Evolutionary conservation across 2,329 filamentous ascomycete genomes (phyloP).

Genomic region (Magnaporthales sp.): DNA sequence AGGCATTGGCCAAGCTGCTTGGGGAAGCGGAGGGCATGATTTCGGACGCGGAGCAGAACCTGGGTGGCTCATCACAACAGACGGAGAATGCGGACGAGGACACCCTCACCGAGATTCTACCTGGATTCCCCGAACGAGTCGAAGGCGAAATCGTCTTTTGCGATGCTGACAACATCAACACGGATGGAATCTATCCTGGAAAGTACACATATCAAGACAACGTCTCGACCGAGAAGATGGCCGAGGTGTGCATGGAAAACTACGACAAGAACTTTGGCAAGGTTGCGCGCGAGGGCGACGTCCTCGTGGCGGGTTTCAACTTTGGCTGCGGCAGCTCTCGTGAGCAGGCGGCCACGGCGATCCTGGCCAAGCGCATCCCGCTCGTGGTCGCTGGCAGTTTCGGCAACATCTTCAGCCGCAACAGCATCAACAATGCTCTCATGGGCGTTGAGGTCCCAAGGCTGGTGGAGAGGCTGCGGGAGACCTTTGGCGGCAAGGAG

Average conservation of each 20-base stretch:
- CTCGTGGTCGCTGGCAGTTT: conserved; percentile 76
- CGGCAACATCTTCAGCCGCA: conserved; percentile 73
- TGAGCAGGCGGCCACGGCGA: conserved; percentile 83
- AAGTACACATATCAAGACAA: conserved; percentile 85
- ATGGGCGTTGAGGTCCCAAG: conserved; percentile 62
- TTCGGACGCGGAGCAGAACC: conserved; percentile 38
- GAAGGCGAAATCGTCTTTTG: conserved; percentile 82
- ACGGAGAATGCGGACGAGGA: conserved; percentile 24
- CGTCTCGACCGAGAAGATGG: conserved; percentile 70
- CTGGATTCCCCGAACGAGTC: conserved; percentile 79
- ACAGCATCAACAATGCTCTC: conserved; percentile 64
- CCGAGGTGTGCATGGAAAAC: conserved; percentile 86
- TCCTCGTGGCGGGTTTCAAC: conserved; percentile 80
- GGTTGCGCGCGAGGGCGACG: conserved; percentile 60
- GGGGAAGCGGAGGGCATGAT: conserved; percentile 58
- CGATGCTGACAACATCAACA: conserved; percentile 77
- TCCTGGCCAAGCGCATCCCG: conserved; percentile 71
- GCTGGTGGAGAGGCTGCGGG: conserved; percentile 56
- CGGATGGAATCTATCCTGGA: conserved; percentile 85
- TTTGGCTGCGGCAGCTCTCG: conserved; percentile 77
- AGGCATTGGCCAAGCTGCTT: conserved; percentile 64
- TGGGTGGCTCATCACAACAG: conserved; percentile 19
- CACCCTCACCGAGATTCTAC: conserved; percentile 60
- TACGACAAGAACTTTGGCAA: conserved; percentile 67
- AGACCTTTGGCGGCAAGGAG: conserved; percentile 37